These are phyloP conservation scores for Ceratocystis diversiconidia DNA, from an alignment of 2,329 filamentous ascomycete genomes.

Conservation along the genomic window DNA sequence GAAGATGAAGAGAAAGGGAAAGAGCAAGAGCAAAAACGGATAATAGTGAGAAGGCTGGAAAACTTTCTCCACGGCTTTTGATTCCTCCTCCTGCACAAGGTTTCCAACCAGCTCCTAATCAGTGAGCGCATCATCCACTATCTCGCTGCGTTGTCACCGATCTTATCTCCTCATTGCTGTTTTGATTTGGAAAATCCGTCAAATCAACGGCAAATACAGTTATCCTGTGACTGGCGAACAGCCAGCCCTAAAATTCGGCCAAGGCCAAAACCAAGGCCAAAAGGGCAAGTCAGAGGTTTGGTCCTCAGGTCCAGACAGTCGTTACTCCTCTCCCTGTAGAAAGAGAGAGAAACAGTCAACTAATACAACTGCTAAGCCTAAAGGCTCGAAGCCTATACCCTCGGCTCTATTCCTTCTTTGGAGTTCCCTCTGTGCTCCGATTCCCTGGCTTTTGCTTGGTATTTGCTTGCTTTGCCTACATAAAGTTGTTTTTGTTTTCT, in stretches of 20 bases:
- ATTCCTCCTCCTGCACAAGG: conserved; percentile 3
- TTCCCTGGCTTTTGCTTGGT: neutral
- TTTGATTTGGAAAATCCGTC: neutral
- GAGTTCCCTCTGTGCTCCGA: neutral
- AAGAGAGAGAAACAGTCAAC: too few species aligned
- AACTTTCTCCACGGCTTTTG: neutral
- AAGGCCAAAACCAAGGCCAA: neutral
- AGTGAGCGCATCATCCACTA: neutral
- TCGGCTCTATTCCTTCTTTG: conserved; percentile 4
- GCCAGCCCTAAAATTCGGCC: neutral
- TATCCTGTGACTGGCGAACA: too few species aligned
- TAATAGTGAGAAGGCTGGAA: neutral
- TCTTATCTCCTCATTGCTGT: neutral
- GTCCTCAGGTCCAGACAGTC: too few species aligned
- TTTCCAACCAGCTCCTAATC: neutral
- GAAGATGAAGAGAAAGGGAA: neutral
- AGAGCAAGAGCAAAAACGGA: neutral
- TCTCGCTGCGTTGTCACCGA: neutral
- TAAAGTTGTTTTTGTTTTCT: neutral
- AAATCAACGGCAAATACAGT: neutral
- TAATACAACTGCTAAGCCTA: too few species aligned
- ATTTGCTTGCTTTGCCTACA: neutral
- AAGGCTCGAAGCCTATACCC: neutral
- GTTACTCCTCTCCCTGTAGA: neutral
- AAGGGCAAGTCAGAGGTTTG: too few species aligned